Base-by-base conservation (phyloP, 2,329 filamentous ascomycete species). In the Rhynchosporium secalis region DNA sequence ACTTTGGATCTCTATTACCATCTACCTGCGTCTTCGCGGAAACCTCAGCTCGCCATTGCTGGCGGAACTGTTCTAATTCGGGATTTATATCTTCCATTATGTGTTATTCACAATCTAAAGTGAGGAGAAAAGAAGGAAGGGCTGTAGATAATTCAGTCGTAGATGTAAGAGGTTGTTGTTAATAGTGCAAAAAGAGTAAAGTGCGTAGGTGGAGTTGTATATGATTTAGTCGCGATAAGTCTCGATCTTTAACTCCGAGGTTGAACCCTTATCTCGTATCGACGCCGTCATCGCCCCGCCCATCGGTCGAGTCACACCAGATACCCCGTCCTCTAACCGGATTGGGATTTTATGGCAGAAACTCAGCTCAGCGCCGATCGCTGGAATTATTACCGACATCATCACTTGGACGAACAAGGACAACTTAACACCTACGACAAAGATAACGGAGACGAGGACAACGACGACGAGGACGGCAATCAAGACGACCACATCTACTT, bases 31-130 rank as follows among this genome's bases (percentile, higher is more conserved):
- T 46, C 62, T 61, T 70, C 33, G 71, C 71, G 3, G 71, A 71
- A 15, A 75, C 72, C 66, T 97, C 93, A 69, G 91, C 88, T 63
- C 86, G 86, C 93, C 93, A 97, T 80, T 92, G 83, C 72, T 86
- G 84, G 68, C 94, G 88, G 77, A 97, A 97, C 51, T 84, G 87
- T 76, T 96, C 91, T 64, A 97, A 84, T 75, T 96, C 92, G 56
- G 87, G 82, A 73, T 85, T 82, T 54, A 82, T 75, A 61, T 80
- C 76, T 68, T 78, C 73, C 72, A 73, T 73, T 12, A 7, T 65
- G 10, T 3, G 29, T 57, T 20, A 15, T 58, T 45, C 63, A 58
- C 58, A 65, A 54, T 66, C 56, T 65, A 36, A 36, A 36, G 33
- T 36, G 33, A 36, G 33, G 20, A 36, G 5, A 36, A 36, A 36